Evolutionary conservation across 148 eudicot species (phyloP).

Genomic region (Rhododendron williamsianum): DNA sequence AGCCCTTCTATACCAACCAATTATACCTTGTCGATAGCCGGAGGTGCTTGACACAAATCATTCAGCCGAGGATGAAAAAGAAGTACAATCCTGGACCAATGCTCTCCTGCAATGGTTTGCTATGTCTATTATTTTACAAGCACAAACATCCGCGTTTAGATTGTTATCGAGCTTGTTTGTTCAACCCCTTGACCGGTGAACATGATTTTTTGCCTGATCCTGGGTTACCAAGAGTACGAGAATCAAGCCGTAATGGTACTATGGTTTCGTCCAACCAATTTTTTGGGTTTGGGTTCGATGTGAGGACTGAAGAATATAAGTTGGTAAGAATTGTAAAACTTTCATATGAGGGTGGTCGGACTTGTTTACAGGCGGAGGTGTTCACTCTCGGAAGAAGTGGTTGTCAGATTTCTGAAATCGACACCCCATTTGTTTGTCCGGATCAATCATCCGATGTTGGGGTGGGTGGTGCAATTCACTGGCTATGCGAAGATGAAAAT

Average conservation of each 20-base stretch:
- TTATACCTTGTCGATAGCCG: not conserved
- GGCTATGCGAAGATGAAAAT: not conserved
- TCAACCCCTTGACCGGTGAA: not conserved
- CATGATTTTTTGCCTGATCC: not conserved
- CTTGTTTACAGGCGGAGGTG: not conserved
- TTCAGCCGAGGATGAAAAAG: not conserved
- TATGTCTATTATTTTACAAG: not conserved
- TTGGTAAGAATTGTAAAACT: not conserved
- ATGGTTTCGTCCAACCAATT: not conserved
- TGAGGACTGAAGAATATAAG: not conserved
- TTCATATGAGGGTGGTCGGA: not conserved
- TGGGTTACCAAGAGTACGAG: not conserved
- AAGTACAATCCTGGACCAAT: not conserved
- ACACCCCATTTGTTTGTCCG: not conserved
- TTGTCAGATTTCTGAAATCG: not conserved
- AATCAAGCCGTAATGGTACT: not conserved
- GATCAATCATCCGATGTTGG: not conserved
- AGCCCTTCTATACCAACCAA: not conserved
- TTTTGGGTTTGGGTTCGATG: not conserved
- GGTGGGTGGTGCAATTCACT: conserved; percentile 3
- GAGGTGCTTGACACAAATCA: not conserved
- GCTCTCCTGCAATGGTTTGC: not conserved
- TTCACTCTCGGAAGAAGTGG: not conserved
- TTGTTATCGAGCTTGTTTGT: not conserved
- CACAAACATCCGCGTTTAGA: not conserved